Base-by-base conservation (phyloP, 129 eudicot species). In the Lactuca saligna region DNA sequence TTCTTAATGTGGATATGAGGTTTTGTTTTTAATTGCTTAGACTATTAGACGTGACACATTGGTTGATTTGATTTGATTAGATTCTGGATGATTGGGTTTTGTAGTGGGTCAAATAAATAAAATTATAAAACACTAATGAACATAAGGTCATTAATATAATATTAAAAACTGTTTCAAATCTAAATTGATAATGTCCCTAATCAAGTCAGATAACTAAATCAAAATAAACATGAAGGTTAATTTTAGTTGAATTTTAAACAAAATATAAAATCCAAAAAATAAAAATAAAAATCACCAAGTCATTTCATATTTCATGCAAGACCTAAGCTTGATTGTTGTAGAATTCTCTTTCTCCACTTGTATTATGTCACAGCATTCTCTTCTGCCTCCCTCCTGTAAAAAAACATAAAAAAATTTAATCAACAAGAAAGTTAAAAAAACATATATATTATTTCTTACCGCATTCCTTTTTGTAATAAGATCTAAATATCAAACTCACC, bases 291-390 rank as follows among this genome's bases (percentile, higher is more conserved):
- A 12, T 59, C 73, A 74, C 70, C 65, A 76, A 10, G 73, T 3
- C 35, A 81, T 63, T 65, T 87, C 89, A 81, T 87, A 70, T 63
- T 75, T 58, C 56, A 20, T 31, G 75, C 93, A 87, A 69, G 82
- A 15, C 57, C 87, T 79, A 53, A 83, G 69, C 80, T 73, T 81
- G 80, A 87, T 61, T 11, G 56, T 66, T 10, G 80, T 72, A 53
- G 58, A 61, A 74, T 83, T 75, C 42, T 7, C 68, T 3, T 61
- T 73, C 12, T 69, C 82, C 44, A 35, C 37, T 8, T 73, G 77
- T 62, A 31, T 55, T 46, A 73, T 44, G 68, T 83, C 93, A 44
- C 93, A 87, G 16, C 93, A 87, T 62, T 87, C 93, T 69, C 89
- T 86, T 74, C 89, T 78, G 14, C 17, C 48, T 62, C 81, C 89